These are phyloP conservation scores for Alternaria sp. DNA, from an alignment of 2,329 filamentous ascomycete genomes.

Conservation along the genomic window DNA sequence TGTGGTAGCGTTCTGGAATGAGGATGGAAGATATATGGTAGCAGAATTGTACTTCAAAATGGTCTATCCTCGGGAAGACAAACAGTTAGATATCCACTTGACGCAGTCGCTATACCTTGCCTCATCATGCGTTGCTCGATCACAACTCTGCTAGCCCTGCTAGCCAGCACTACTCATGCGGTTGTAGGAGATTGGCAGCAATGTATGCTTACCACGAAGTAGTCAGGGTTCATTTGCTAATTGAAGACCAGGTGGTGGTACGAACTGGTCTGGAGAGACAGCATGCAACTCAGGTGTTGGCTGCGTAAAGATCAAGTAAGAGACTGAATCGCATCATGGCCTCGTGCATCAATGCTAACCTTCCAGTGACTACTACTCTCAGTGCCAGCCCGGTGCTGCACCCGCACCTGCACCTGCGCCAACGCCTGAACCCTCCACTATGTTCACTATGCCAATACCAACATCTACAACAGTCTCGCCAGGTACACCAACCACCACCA, in stretches of 20 bases:
- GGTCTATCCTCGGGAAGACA: background rate
- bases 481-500: conserved; percentile 28
- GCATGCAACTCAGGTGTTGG: conserved; percentile 31
- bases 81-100: background rate
- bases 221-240: background rate
- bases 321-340: background rate
- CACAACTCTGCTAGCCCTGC: conserved; percentile 24
- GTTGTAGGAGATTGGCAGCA: conserved; percentile 42
- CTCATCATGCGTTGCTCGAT: conserved; percentile 32
- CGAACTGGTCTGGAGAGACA: conserved; percentile 34
- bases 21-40: conserved; percentile 9
- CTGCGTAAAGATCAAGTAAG: conserved; percentile 43
- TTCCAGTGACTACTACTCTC: conserved; percentile 44
- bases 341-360: conserved; percentile 6
- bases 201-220: conserved; percentile 28
- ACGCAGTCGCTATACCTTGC: background rate
- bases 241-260: conserved; percentile 34
- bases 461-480: conserved; percentile 13
- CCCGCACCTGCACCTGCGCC: conserved; percentile 17
- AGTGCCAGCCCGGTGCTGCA: conserved; percentile 50
- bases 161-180: conserved; percentile 33
- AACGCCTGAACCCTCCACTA: conserved; percentile 6
- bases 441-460: conserved; percentile 10
- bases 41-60: background rate
- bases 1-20: conserved; percentile 19